A percentile compares a stretch with the other conserved stretches of the same genome.
Conservation (phyloP, 192 early-diverging fungal species). For the Backusella circina region DNA sequence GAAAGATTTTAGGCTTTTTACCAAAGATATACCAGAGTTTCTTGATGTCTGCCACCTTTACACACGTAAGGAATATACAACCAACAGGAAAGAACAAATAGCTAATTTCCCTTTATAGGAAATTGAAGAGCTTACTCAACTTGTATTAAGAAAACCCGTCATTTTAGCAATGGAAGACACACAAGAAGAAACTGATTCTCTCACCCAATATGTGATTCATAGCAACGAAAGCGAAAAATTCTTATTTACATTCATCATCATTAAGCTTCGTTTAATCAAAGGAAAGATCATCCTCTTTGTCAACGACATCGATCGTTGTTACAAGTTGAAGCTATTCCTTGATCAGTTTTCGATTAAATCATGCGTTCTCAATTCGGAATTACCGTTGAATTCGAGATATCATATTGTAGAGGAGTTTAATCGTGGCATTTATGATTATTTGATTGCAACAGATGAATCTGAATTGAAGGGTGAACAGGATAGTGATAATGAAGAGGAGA, state of each 20-base stretch:
- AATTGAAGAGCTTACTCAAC: conserved; percentile 79
- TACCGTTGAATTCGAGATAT: conserved; percentile 88
- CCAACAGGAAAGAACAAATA: background rate
- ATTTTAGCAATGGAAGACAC: conserved; percentile 85
- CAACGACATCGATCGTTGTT: conserved; percentile 92
- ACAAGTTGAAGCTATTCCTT: conserved; percentile 88
- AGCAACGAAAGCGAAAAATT: conserved; percentile 85
- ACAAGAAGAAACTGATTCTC: conserved; percentile 53
- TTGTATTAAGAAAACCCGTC: conserved; percentile 78
- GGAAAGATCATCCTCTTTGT: conserved; percentile 96
- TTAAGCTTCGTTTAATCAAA: conserved; percentile 87
- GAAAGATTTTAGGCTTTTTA: conserved; percentile 64
- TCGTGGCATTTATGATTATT: conserved; percentile 90
- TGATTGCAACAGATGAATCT: conserved; percentile 94
- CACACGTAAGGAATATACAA: conserved; percentile 34
- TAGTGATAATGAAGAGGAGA: conserved; percentile 56
- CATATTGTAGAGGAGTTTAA: conserved; percentile 98
- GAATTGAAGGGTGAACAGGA: conserved; percentile 66
- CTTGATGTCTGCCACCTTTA: conserved; percentile 93
- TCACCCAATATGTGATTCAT: conserved; percentile 76
- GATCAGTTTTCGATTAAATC: conserved; percentile 94
- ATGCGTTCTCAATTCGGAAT: conserved; percentile 92
- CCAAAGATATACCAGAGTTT: conserved; percentile 91
- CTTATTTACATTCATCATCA: conserved; percentile 80
- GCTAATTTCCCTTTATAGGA: conserved; percentile 43